Evolutionary conservation across 345 rosid species (phyloP), one percentile per base, ranked within the genome.

Genomic region (Garcia nutans): DNA sequence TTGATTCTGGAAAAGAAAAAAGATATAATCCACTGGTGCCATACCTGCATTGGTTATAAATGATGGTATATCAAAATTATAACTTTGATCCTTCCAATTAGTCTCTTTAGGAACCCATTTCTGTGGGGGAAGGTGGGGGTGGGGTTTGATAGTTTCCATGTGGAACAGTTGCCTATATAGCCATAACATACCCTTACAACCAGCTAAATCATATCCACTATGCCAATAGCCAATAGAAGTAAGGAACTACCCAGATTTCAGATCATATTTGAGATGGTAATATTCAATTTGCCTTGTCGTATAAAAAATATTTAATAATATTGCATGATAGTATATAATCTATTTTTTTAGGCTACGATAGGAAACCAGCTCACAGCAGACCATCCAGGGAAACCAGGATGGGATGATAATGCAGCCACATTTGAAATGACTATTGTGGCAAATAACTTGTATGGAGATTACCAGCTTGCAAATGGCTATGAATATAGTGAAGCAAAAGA

Each of bases 401-500:
- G 96, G 93, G 85, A 89, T 68, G 88, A 89, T 74, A 89, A 89
- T 71, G 82, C 86, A 1, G 96, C 93, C 70, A 91, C 92, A 23
- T 91, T 89, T 79, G 88, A 84, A 67, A 87, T 89, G 92, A 71
- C 64, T 49, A 85, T 91, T 60, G 79, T 80, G 63, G 88, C 82
- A 60, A 91, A 91, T 74, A 82, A 88, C 79, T 86, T 89, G 84
- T 90, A 88, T 59, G 96, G 96, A 70, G 96, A 91, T 85, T 88
- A 83, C 82, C 96, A 91, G 79, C 88, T 89, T 8, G 88, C 89
- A 52, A 91, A 91, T 58, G 96, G 92, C 65, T 88, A 87, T 71
- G 92, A 88, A 70, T 84, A 78, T 64, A 70, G 71, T 20, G 83
- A 79, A 62, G 96, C 93, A 26, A 91, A 86, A 74, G 82, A 89